Conservation (phyloP, 208 protist species). For the Wallacemonas sp. region DNA sequence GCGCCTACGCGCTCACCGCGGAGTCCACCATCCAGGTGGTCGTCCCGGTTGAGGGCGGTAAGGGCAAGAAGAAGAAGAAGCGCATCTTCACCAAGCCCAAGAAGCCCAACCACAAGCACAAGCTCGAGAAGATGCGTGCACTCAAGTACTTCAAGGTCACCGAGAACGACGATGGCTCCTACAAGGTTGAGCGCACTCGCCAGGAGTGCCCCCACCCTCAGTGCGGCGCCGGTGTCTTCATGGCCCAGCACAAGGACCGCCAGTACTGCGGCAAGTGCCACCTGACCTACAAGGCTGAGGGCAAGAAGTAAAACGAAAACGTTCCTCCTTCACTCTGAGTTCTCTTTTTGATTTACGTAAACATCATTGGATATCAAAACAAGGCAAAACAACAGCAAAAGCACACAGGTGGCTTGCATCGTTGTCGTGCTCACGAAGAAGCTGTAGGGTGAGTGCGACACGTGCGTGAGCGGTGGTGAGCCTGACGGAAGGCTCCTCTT, state of each 20-base stretch:
- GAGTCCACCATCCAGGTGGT: constrained; percentile 91
- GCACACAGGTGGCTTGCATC: too few relatives aligned
- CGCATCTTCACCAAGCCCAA: constrained; percentile 99
- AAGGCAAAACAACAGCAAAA: not conserved
- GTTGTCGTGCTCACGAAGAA: too few relatives aligned
- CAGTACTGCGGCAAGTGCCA: constrained; percentile 99
- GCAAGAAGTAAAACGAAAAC: constrained; percentile 31
- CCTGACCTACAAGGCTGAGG: constrained; percentile 90
- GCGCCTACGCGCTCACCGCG: constrained; percentile 65
- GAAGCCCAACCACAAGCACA: constrained; percentile 98
- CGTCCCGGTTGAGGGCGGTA: constrained; percentile 88
- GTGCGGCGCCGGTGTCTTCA: constrained; percentile 98
- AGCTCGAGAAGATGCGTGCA: constrained; percentile 99
- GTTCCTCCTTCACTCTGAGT: not conserved
- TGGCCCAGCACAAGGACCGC: constrained; percentile 98
- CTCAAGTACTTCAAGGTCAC: constrained; percentile 99
- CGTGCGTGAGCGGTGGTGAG: too few relatives aligned
- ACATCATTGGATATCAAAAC: not conserved
- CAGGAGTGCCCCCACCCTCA: constrained; percentile 94
- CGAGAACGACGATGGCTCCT: constrained; percentile 95
- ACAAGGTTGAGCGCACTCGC: constrained; percentile 95
- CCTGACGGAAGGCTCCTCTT: too few relatives aligned
- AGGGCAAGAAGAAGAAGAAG: constrained; percentile 99
- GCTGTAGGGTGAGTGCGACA: too few relatives aligned
- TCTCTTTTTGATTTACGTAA: constrained; percentile 15